These are phyloP conservation scores for Maudiozyma humilis DNA, from an alignment of 1,139 yeast genomes.

Conservation along the genomic window DNA sequence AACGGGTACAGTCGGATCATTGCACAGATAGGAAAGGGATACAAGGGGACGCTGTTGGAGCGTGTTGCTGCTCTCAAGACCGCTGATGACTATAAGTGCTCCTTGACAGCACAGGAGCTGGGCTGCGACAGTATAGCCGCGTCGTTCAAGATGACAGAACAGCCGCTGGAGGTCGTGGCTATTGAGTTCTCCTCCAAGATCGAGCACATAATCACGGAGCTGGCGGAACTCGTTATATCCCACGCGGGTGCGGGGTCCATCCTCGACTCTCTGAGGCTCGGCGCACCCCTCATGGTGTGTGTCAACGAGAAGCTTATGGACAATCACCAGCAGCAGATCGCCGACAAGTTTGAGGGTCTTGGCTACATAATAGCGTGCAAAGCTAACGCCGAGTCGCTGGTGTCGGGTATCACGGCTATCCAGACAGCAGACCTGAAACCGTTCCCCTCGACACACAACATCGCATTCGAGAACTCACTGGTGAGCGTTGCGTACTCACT, in stretches of 20 bases:
- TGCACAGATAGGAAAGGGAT: slow-evolving; percentile 62
- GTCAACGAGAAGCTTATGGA: slow-evolving; percentile 67
- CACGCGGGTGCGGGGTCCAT: slow-evolving; percentile 96
- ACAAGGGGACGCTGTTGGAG: slow-evolving; percentile 7
- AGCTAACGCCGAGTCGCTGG: slow-evolving; percentile 10
- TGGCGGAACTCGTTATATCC: slow-evolving; percentile 56
- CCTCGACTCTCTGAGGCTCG: slow-evolving; percentile 56
- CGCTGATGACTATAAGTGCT: neutral
- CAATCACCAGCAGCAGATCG: slow-evolving; percentile 80
- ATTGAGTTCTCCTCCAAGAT: slow-evolving; percentile 44
- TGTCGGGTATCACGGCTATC: slow-evolving; percentile 9
- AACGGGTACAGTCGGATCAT: slow-evolving; percentile 38
- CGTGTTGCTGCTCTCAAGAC: neutral
- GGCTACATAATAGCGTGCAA: slow-evolving; percentile 31
- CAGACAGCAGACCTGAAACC: slow-evolving; percentile 3
- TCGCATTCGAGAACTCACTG: slow-evolving; percentile 8
- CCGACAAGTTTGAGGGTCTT: slow-evolving; percentile 42
- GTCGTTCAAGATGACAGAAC: slow-evolving; percentile 9
- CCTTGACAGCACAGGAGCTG: slow-evolving; percentile 5
- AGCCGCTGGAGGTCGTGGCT: slow-evolving; percentile 33
- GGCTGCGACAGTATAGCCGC: slow-evolving; percentile 10
- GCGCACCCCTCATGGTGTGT: slow-evolving; percentile 57
- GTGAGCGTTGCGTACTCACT: neutral
- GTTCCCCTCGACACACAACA: slow-evolving; percentile 14
- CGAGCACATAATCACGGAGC: slow-evolving; percentile 32